Base-by-base conservation (phyloP, 331 rosid species). In the Phaseolus coccineus region DNA sequence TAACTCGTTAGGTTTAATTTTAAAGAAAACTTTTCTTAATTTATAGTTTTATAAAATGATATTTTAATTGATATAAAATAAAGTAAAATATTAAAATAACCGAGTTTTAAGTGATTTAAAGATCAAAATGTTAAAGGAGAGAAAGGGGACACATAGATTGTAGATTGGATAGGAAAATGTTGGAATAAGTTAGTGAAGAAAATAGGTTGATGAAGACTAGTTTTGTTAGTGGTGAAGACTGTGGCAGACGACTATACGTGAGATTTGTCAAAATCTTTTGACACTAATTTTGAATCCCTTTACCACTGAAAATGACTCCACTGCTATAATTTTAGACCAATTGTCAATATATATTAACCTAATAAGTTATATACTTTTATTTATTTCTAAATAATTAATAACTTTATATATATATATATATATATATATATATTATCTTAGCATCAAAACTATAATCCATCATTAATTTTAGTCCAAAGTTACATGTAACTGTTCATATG, bases 221-320 rank as follows among this genome's bases (percentile, higher is more conserved):
- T 48, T 31, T 13, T 19, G 71, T 61, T 71, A 76, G 70, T 74
- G 84, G 47, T 46, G 16, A 22, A 56, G 69, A 81, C 76, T 74
- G 46, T 68, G 33, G 50, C 13, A 79, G 55, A 71, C 3, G 50
- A 71, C 78, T 57, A 42, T 24, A 40, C 35, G 2, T 67, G 67
- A 77, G 67, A 8, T 12, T 35, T 69, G 73, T 81, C 77, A 57
- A 69, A 69, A 37, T 59, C 73, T 69, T 73, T 66, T 15, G 40
- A 47, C 70, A 62, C 4, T 13, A n/a, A 42, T 66, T 78, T 78
- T 48, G 40, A 79, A 71, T 46, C 33, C 19, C 33, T 73, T 61
- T 48, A 50, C 48, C 22, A 58, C 13, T 51, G 57, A 40, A 64
- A 51, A 64, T 25, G 22, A 46, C 78, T 78, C 46, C 12, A 40